Conservation (phyloP, 1,139 yeast genomes). For the Candida labiduridarum region DNA sequence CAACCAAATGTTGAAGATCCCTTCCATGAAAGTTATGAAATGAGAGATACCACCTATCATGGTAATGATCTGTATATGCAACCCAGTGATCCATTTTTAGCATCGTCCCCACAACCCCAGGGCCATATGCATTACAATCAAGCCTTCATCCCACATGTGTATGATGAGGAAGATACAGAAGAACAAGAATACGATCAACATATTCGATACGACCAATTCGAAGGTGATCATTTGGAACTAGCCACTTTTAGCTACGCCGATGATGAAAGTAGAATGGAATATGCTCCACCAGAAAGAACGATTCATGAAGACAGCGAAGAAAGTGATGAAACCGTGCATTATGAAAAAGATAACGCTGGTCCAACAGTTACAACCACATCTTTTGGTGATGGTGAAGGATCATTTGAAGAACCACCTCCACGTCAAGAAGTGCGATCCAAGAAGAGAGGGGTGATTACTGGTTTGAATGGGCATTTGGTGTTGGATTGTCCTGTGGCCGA, state of each 20-base stretch:
- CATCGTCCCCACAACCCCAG: conserved; percentile 1
- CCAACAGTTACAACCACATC: conserved; percentile 22
- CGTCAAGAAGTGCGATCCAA: conserved; percentile 38
- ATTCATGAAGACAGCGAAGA: conserved; percentile 11
- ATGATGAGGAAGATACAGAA: conserved; percentile 44
- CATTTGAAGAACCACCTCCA: conserved; percentile 31
- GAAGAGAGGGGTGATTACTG: conserved; percentile 43
- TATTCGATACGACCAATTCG: conserved; percentile 43
- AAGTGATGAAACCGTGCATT: conserved; percentile 25
- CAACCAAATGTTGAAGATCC: conserved; percentile 22
- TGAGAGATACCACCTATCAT: conserved; percentile 28
- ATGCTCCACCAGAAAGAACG: conserved; percentile 7
- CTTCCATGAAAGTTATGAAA: conserved; percentile 26
- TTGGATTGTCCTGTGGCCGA: conserved; percentile 55
- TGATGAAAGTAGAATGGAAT: conserved; percentile 11
- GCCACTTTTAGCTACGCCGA: conserved; percentile 28
- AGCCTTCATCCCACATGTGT: conserved; percentile 51
- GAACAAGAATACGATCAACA: conserved; percentile 44
- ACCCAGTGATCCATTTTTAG: conserved; percentile 11
- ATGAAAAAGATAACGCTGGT: conserved; percentile 1
- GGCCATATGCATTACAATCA: conserved; percentile 27
- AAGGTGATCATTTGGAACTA: conserved; percentile 48
- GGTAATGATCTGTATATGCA: conserved; percentile 12
- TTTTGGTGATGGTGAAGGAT: conserved; percentile 31
- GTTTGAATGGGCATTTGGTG: conserved; percentile 51